Evolutionary conservation across 768 basidiomycete species (phyloP), one percentile per base, ranked within the genome.

Genomic region (Lactifluus pinguis): DNA sequence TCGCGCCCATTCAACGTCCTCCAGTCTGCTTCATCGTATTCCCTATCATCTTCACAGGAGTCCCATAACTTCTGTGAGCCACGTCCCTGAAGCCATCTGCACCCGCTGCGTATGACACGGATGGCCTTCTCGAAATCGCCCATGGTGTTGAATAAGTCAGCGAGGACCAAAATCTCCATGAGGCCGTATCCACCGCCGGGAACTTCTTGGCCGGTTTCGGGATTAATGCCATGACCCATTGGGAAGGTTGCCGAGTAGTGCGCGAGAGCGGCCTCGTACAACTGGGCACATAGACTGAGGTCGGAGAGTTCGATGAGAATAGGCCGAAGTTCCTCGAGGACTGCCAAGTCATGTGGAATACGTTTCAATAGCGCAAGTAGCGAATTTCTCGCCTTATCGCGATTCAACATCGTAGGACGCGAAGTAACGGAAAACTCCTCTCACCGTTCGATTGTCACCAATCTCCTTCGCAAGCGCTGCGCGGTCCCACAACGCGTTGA

Each of bases 31-130:
- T 79, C 67, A 68, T 93, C 91, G 68, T 82, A 99, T 72, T 99
- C 95, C 52, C 94, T 77, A 69, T 99, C 95, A 69, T 99, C 95
- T 34, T 80, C 81, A 56, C 84, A 81, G 21, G 79, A 70, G 65
- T 93, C 89, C 93, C 94, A 98, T 59, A 86, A 84, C 56, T 76
- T 78, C 69, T 88, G 86, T 49, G 80, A 75, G 36, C 73, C 75
- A 36, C 95, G 76, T 0, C 92, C 91, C 70, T 98, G 92, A n/a
- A 98, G 72, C 95, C 95, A 98, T 57, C 95, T 75, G 53, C 82
- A 86, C 1, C 94, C 95, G 54, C 76, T 77, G 50, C 87, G 79
- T 53, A 95, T 84, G 1, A 83, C 80, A 13, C 81, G 76, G 15
- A 92, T 75, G 0, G 88, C 89, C 45, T 79, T 76, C 39, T 84